A percentile compares a stretch with the other conserved stretches of the same genome.
These are phyloP conservation scores for Diaporthe eres DNA, from an alignment of 2,329 filamentous ascomycete genomes.

Conservation along the genomic window DNA sequence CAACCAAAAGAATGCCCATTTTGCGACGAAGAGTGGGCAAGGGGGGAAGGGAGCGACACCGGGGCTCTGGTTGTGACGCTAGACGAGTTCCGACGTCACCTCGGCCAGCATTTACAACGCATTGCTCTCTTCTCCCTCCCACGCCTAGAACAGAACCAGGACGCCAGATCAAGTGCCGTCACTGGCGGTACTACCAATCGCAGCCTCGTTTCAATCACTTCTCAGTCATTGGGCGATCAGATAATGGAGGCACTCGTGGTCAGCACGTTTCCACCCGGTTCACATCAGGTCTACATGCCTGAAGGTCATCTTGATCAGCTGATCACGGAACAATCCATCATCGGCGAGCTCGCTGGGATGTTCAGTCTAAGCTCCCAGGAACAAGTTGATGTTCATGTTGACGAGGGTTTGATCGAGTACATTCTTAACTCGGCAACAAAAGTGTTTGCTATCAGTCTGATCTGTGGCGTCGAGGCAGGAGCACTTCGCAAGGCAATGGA, in stretches of 20 bases:
- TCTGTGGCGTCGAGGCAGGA: neutral
- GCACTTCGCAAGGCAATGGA: neutral
- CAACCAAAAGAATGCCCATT: neutral
- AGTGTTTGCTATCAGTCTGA: neutral
- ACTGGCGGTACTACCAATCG: neutral
- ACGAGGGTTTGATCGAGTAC: neutral
- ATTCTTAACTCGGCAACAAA: slow-evolving; percentile 3
- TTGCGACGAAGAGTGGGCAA: neutral
- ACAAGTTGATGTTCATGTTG: neutral
- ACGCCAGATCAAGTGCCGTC: neutral
- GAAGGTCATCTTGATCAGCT: neutral
- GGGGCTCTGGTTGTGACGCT: neutral
- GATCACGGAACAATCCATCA: neutral
- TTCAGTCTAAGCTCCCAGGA: too few relatives aligned
- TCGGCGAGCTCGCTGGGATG: neutral
- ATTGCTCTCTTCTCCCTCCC: neutral
- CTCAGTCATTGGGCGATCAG: neutral
- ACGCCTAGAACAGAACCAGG: neutral
- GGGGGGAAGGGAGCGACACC: neutral
- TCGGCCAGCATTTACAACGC: neutral
- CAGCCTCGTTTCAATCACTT: neutral
- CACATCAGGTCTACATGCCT: neutral
- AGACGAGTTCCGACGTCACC: neutral
- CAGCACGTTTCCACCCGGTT: neutral
- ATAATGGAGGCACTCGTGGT: neutral